Conservation (phyloP, 179 eudicot species). For the Spinacia oleracea region DNA sequence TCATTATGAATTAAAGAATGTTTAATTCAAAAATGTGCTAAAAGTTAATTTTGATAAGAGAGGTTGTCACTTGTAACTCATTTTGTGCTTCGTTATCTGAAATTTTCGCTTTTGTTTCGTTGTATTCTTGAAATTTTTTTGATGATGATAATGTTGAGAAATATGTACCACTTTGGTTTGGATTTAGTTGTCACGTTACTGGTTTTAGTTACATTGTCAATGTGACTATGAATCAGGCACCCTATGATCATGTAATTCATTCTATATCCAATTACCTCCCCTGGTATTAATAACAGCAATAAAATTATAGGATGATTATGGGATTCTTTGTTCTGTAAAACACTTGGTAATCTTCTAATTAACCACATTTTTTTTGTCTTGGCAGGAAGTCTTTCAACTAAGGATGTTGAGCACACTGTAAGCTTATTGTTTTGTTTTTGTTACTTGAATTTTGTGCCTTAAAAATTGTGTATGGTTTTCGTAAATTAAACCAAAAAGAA, state of each 20-base stretch:
- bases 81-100: neutral
- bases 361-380: neutral
- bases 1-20: too few relatives aligned
- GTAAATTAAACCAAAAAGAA: too few relatives aligned
- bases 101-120: neutral
- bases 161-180: neutral
- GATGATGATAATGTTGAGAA: too few relatives aligned
- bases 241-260: neutral
- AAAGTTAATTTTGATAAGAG: neutral
- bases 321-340: neutral
- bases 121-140: neutral
- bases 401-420: slow-evolving; percentile 34
- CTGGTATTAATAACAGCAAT: too few relatives aligned
- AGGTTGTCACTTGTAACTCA: neutral
- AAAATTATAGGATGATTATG: neutral
- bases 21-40: too few relatives aligned
- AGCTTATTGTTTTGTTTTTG: neutral
- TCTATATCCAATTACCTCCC: neutral
- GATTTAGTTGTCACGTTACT: neutral
- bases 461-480: too few relatives aligned
- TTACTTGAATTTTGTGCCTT: neutral
- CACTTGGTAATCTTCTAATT: neutral
- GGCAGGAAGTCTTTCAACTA: slow-evolving; percentile 35
- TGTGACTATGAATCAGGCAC: too few relatives aligned
- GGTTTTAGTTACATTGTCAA: too few relatives aligned